Evolutionary conservation across 2,329 filamentous ascomycete species (phyloP).

Genomic region (Colletotrichum viniferum): DNA sequence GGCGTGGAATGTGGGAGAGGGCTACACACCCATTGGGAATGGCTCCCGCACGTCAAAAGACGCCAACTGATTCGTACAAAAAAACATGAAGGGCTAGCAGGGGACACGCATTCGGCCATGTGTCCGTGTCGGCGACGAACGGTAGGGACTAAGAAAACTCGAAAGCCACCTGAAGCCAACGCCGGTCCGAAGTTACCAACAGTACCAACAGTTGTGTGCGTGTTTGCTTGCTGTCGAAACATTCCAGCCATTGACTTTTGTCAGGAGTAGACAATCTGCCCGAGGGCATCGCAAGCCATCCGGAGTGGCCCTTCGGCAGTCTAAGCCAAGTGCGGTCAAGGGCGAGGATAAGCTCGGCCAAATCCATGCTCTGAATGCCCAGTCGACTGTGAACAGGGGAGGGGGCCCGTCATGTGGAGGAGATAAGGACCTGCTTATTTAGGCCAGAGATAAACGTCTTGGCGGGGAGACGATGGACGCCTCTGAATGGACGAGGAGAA

Average conservation of each 20-base stretch:
- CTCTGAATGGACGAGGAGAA: neutral
- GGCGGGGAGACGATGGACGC: conserved; percentile 5
- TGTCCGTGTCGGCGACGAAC: neutral
- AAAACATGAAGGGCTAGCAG: neutral
- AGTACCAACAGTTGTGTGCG: neutral
- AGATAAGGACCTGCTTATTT: conserved; percentile 22
- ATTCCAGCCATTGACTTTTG: neutral
- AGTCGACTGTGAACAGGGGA: neutral
- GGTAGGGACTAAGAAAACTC: neutral
- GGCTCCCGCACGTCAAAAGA: neutral
- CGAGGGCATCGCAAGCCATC: neutral
- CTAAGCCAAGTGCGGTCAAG: conserved; percentile 5
- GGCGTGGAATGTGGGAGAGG: conserved; percentile 3
- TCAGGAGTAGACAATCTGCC: neutral
- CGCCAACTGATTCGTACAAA: neutral
- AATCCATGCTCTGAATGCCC: neutral
- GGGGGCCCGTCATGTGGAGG: conserved; percentile 9
- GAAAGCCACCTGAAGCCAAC: neutral
- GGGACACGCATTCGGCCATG: neutral
- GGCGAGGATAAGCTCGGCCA: conserved; percentile 17
- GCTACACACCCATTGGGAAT: neutral
- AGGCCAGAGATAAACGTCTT: conserved; percentile 21
- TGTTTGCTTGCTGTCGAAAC: neutral
- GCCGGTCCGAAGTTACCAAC: neutral
- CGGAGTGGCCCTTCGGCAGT: conserved; percentile 2